Evolutionary conservation across 306 rosid species (phyloP), one percentile per base, ranked within the genome.

Genomic region (Trifolium subterraneum): DNA sequence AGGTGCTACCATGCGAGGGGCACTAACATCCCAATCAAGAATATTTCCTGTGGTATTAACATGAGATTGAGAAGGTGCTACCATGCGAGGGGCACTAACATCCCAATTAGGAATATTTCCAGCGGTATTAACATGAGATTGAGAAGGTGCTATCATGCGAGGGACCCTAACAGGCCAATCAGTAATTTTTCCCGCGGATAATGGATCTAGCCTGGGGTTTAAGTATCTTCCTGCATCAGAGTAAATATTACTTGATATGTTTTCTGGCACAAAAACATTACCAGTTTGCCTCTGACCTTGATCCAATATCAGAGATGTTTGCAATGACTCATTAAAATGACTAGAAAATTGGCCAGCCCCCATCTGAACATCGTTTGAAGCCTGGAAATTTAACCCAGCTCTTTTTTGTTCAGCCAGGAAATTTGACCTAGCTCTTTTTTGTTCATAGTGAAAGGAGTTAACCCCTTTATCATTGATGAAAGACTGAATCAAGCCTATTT

Each of bases 401-500:
- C 80, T 83, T 63, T 87, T 91, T 75, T 86, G 96, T 77, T 86
- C 88, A 4, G 87, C 76, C 77, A 71, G 89, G 69, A 88, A 87
- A 73, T 80, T 86, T 45, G 88, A 79, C 70, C 77, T 87, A 1
- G 81, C 64, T 68, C 80, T 83, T 63, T 87, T 91, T 75, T 84
- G 96, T 77, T 86, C 88, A 4, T 77, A 87, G 71, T 78, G 87
- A 71, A 88, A 91, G 66, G 96, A 41, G 44, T 33, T 81, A 88
- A 54, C 79, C 48, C 75, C 93, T 54, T 80, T 88, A 54, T 85
- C 91, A 84, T 88, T 91, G 65, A 88, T 83, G 77, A 88, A 81
- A 59, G 98, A 86, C 15, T 85, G 94, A 74, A 94, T 89, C 68
- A 87, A 71, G 74, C 85, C 94, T 83, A 78, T 86, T 76, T 83